phyloP scores from a whole-genome alignment of 371 early-diverging fungal genomes.

The Choanephora cucurbitarum region DNA sequence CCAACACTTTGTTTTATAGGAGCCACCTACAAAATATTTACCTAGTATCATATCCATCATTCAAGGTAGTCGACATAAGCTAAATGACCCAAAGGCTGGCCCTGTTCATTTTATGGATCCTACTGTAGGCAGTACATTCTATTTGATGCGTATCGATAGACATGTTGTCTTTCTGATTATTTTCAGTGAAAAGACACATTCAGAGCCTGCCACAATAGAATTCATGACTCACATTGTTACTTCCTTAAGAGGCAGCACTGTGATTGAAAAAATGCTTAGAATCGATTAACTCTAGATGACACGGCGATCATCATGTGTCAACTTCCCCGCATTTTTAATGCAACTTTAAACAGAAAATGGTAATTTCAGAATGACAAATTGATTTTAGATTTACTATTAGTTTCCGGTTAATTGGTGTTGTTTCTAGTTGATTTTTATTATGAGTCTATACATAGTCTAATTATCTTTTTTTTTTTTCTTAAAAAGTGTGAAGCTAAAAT shows the following conservation, averaged over 20 bases:
- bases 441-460: no score
- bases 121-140: constrained; percentile 60
- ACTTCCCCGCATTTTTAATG: neutral
- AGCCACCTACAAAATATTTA: constrained; percentile 60
- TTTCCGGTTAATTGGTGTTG: no score
- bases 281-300: constrained; percentile 21
- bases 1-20: constrained; percentile 26
- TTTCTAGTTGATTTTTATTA: no score
- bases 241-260: constrained; percentile 38
- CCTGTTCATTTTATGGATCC: constrained; percentile 59
- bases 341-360: neutral
- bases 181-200: constrained; percentile 53
- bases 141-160: constrained; percentile 57
- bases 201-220: constrained; percentile 54
- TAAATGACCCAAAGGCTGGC: constrained; percentile 42
- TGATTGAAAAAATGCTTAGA: constrained; percentile 40
- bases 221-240: constrained; percentile 50
- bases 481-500: constrained; percentile 18
- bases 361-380: no score
- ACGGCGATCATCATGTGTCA: neutral
- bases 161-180: constrained; percentile 62
- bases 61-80: constrained; percentile 51
- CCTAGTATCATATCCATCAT: constrained; percentile 68
- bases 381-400: no score
- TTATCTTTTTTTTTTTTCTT: no score